Evolutionary conservation across 75 land plant species (phyloP).

Genomic region (Picea sitchensis): DNA sequence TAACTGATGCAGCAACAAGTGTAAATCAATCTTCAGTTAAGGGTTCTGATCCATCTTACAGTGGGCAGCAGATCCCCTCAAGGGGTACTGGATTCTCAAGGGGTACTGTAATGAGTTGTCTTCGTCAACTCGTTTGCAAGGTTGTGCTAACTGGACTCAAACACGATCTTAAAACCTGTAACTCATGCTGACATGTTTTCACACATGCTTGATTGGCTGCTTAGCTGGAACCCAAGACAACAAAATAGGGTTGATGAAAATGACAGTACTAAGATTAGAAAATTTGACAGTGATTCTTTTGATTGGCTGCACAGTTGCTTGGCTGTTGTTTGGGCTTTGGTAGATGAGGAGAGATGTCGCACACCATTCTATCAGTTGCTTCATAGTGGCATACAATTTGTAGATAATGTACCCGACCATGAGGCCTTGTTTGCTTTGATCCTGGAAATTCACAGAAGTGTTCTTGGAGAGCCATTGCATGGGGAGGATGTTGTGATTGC

Average conservation of each 20-base stretch:
- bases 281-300: too few relatives aligned
- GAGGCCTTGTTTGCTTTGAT: constrained; percentile 20
- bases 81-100: constrained; percentile 19
- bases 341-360: constrained; percentile 74
- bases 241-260: constrained; percentile 42
- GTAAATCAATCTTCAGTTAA: constrained; percentile 52
- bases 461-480: too few relatives aligned
- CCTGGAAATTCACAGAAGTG: constrained; percentile 85
- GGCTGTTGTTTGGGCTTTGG: neutral
- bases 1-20: constrained; percentile 47
- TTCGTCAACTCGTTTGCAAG: constrained; percentile 83
- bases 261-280: constrained; percentile 23
- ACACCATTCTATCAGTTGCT: constrained; percentile 92
- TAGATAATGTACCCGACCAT: too few relatives aligned
- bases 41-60: constrained; percentile 32
- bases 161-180: too few relatives aligned
- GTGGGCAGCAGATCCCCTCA: constrained; percentile 19
- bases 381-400: constrained; percentile 31
- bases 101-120: constrained; percentile 13
- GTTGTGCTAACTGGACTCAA: constrained; percentile 23
- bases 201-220: too few relatives aligned
- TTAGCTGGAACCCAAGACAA: constrained; percentile 37
- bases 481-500: too few relatives aligned
- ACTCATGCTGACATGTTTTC: too few relatives aligned
- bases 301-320: too few relatives aligned